Evolutionary conservation across 495 filamentous ascomycete species (phyloP).

Genomic region (Tuber indicum): DNA sequence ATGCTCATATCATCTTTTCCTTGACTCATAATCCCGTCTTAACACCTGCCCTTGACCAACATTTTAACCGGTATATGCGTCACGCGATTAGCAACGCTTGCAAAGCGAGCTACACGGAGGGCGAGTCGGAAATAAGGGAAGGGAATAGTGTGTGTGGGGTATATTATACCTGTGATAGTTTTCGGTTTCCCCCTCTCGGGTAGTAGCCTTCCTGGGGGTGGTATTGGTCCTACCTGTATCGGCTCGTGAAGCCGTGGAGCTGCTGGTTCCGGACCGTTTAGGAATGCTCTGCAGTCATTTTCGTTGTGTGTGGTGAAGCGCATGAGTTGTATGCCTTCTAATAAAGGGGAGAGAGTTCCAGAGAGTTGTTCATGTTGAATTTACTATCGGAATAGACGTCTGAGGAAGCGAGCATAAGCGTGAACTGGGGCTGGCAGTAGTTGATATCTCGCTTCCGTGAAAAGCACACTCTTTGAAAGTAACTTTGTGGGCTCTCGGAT

Average conservation of each 20-base stretch:
- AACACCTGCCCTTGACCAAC: conserved; percentile 59
- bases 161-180: conserved; percentile 54
- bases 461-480: conserved; percentile 32
- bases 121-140: background rate
- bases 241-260: conserved; percentile 42
- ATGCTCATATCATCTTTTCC: conserved; percentile 51
- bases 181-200: conserved; percentile 56
- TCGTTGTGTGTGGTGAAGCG: conserved; percentile 56
- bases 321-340: conserved; percentile 71
- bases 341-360: conserved; percentile 57
- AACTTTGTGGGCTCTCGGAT: conserved; percentile 46
- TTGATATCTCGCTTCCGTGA: conserved; percentile 27
- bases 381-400: background rate
- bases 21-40: conserved; percentile 52
- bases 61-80: conserved; percentile 53
- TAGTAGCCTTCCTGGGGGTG: conserved; percentile 61
- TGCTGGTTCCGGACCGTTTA: conserved; percentile 53
- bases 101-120: conserved; percentile 15
- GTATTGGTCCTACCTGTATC: conserved; percentile 65
- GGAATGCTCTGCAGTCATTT: conserved; percentile 72
- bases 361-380: conserved; percentile 31
- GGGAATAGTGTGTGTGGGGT: no score
- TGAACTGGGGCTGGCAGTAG: background rate
- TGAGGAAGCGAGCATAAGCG: background rate
- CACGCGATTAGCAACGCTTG: background rate